Conservation (phyloP, 2,329 filamentous ascomycete species). For the Aotearoamyces nothofagi region DNA sequence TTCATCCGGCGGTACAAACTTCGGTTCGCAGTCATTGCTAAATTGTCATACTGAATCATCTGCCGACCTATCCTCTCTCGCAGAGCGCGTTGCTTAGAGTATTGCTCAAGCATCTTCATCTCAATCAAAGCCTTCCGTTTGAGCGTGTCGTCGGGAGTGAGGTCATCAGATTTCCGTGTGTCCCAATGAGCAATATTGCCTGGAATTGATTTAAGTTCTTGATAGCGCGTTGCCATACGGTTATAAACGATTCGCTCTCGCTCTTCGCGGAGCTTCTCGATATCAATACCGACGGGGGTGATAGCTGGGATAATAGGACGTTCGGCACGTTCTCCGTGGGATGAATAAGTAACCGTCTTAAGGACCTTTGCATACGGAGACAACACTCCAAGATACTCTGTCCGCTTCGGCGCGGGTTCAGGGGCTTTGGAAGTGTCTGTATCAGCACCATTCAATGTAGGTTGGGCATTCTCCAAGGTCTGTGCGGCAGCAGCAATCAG, state of each 20-base stretch:
- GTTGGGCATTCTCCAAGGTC: conserved; percentile 16
- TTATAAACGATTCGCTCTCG: conserved; percentile 83
- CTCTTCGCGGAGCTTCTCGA: conserved; percentile 73
- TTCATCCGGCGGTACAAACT: conserved; percentile 85
- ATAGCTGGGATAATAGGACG: conserved; percentile 74
- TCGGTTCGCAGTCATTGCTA: conserved; percentile 93
- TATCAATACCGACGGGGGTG: conserved; percentile 77
- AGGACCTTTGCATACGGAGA: conserved; percentile 42
- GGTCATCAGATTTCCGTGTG: conserved; percentile 50
- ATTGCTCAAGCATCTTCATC: conserved; percentile 79
- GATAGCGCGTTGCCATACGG: conserved; percentile 70
- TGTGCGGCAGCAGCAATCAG: conserved; percentile 10
- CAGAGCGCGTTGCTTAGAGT: conserved; percentile 74
- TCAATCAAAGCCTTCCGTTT: conserved; percentile 90
- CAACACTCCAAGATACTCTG: conserved; percentile 57
- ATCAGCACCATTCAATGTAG: conserved; percentile 23
- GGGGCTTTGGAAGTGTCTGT: conserved; percentile 18
- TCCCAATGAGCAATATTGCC: conserved; percentile 85
- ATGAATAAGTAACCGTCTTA: conserved; percentile 56
- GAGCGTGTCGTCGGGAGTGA: conserved; percentile 61
- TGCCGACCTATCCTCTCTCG: conserved; percentile 78
- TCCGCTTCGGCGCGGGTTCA: conserved; percentile 13
- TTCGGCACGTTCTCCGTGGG: conserved; percentile 62
- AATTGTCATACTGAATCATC: conserved; percentile 90
- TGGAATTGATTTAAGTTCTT: conserved; percentile 69